Base-by-base conservation (phyloP, 2,329 filamentous ascomycete species). In the Fusarium kyushuense region DNA sequence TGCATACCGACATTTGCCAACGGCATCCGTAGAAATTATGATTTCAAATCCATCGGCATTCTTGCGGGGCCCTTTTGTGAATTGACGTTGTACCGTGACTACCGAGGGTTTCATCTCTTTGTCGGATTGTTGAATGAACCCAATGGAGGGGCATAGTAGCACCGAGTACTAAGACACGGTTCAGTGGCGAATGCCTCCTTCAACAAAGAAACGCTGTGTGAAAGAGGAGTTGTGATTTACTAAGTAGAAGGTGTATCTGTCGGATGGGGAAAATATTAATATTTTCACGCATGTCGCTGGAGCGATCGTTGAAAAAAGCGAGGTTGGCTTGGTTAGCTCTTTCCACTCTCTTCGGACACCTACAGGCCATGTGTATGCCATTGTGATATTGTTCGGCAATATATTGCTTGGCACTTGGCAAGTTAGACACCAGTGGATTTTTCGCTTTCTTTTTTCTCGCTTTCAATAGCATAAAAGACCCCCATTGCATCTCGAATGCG, bases 281-380 rank as follows among this genome's bases (percentile, higher is more conserved):
- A 54, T 53, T 51, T 71, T 55, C 48, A 47, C 62, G 36, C 36
- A 23, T 35, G 61, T 72, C 40, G 60, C 57, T 56, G 41, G 57
- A 60, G 51, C 66, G 67, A 72, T 72, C 46, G 47, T 66, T 36
- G 21, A 57, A 69, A 72, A 67, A 46, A 54, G 40, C 38, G 49
- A 66, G 58, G 57, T 70, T 56, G 56, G 43, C 35, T 27, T 41
- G 23, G n/a, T 13, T 19, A 8, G 23, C 46, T 17, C 45, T 48
- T 33, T 23, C 5, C 19, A 14, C 12, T 17, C 45, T 48, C 45
- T 48, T 48, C 21, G 30, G 30, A 48, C 21, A 21, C 23, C 46
- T 6, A n/a, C 23, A 35, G 46, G 29, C 56, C 13, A 33, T 58
- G 42, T 23, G 55, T 49, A 42, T 70, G 49, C 53, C 11, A 19